Conservation (phyloP, 495 filamentous ascomycete species). For the Cercophora newfieldiana region DNA sequence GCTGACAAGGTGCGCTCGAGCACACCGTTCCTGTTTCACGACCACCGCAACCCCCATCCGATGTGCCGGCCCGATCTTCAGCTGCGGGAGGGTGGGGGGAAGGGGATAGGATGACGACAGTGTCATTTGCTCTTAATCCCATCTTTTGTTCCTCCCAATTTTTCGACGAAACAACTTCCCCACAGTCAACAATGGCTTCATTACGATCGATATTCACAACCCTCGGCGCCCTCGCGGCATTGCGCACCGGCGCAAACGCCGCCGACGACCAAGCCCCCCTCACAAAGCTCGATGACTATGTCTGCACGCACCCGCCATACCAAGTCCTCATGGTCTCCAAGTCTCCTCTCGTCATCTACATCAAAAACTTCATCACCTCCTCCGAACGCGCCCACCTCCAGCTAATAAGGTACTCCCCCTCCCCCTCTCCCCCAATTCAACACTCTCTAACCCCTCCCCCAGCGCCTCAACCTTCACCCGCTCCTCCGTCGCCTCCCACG, state of each 20-base stretch:
- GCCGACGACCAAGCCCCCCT: slow-evolving; percentile 18
- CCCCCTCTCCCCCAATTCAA: neutral
- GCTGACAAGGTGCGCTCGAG: neutral
- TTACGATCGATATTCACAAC: slow-evolving; percentile 18
- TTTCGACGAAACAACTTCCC: neutral
- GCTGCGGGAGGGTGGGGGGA: neutral
- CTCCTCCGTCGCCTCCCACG: slow-evolving; percentile 39
- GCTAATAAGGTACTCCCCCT: slow-evolving; percentile 40
- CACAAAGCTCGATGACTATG: slow-evolving; percentile 25
- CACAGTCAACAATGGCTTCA: slow-evolving; percentile 16
- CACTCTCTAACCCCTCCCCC: slow-evolving; percentile 2
- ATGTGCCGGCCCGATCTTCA: slow-evolving; percentile 5
- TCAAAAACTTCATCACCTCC: slow-evolving; percentile 48
- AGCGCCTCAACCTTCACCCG: slow-evolving; percentile 44
- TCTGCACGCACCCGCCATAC: slow-evolving; percentile 46
- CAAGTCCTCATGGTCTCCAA: slow-evolving; percentile 53
- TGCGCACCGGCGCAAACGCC: neutral
- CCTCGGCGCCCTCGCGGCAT: slow-evolving; percentile 23
- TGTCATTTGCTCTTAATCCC: neutral
- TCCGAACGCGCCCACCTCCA: slow-evolving; percentile 44
- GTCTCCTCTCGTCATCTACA: slow-evolving; percentile 57
- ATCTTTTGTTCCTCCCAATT: neutral
- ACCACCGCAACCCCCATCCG: slow-evolving; percentile 4
- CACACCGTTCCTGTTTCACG: slow-evolving; percentile 11
- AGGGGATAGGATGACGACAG: neutral